Conservation (phyloP, 2,329 filamentous ascomycete genomes). For the Cadophora luteo-olivacea region DNA sequence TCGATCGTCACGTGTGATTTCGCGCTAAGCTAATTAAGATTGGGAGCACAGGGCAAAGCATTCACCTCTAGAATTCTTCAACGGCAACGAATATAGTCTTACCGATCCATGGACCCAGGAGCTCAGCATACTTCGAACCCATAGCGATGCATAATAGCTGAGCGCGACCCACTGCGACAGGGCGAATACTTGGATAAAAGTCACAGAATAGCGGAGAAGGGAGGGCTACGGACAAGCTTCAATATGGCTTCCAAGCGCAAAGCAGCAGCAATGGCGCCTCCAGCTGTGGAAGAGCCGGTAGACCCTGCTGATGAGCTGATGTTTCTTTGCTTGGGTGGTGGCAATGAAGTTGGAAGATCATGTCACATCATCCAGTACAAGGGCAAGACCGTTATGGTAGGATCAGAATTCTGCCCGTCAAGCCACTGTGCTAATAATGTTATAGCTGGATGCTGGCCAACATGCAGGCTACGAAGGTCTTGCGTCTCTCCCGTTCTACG, state of each 20-base stretch:
- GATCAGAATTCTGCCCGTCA: conserved; percentile 38
- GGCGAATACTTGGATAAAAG: conserved; percentile 8
- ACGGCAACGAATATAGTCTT: neutral
- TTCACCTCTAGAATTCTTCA: neutral
- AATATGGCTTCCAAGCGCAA: conserved; percentile 96
- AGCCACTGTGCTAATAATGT: conserved; percentile 19
- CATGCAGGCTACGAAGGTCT: conserved; percentile 96
- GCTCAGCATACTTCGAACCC: neutral
- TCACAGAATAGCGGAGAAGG: neutral
- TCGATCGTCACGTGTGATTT: neutral
- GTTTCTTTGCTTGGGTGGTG: conserved; percentile 92
- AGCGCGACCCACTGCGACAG: neutral
- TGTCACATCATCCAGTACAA: conserved; percentile 99
- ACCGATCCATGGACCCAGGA: neutral
- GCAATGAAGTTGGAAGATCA: conserved; percentile 95
- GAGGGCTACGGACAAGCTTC: conserved; percentile 13
- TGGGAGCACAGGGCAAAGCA: neutral
- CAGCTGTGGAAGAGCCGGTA: conserved; percentile 77
- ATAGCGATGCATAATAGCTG: neutral
- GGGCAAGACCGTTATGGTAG: conserved; percentile 97
- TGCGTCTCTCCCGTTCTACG: conserved; percentile 93
- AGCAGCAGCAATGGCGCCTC: conserved; percentile 72
- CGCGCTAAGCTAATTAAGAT: neutral
- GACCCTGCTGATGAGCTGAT: conserved; percentile 93
- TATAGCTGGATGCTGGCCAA: conserved; percentile 92